Evolutionary conservation across 331 rosid species (phyloP).

Genomic region (Acacia concinna): DNA sequence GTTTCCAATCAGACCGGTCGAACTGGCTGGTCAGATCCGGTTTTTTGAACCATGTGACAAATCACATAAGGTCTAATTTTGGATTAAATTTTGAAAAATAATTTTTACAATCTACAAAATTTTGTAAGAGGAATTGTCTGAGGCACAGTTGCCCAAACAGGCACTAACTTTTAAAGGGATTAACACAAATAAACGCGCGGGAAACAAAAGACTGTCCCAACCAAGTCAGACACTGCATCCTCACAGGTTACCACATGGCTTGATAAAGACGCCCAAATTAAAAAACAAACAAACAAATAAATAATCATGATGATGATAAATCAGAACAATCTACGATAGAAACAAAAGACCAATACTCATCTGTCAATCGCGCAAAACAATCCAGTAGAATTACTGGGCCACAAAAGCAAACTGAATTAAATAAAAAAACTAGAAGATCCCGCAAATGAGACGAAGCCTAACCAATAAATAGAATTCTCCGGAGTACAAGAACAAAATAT

Average conservation of each 20-base stretch:
- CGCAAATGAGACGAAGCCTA: slow-evolving; percentile 18
- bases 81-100: too few relatives aligned
- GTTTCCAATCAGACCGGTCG: too few relatives aligned
- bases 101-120: too few relatives aligned
- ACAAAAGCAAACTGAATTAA: background rate
- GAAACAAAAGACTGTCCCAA: background rate
- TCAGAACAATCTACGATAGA: background rate
- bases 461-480: slow-evolving; percentile 10
- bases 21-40: too few relatives aligned
- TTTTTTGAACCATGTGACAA: too few relatives aligned
- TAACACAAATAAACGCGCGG: too few relatives aligned
- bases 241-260: background rate
- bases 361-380: background rate
- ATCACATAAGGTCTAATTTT: too few relatives aligned
- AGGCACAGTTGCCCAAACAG: too few relatives aligned
- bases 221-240: too few relatives aligned
- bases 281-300: background rate
- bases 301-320: background rate
- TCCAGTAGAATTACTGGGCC: background rate
- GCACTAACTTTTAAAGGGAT: too few relatives aligned
- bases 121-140: too few relatives aligned
- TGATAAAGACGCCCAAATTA: background rate
- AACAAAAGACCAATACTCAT: background rate
- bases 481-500: slow-evolving; percentile 10
- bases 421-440: slow-evolving; percentile 23